Evolutionary conservation across 495 filamentous ascomycete species (phyloP).

Genomic region (Penicillium canariense): DNA sequence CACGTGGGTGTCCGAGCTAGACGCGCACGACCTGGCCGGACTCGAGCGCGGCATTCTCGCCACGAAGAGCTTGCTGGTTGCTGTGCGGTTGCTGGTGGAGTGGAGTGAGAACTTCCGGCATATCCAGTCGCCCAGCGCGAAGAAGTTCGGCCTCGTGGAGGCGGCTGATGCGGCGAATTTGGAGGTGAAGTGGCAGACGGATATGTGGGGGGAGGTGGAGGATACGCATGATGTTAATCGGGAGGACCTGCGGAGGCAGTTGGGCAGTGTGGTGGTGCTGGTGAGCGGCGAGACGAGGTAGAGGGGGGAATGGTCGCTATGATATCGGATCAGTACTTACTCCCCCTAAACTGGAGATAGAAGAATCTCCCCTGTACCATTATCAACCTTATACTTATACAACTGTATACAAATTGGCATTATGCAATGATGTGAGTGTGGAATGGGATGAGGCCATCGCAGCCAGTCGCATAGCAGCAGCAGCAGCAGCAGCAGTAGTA

Average conservation of each 20-base stretch:
- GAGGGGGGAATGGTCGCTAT: too few species aligned
- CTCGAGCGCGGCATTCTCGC: conserved; percentile 81
- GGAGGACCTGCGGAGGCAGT: conserved; percentile 83
- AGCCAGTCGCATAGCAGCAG: background rate
- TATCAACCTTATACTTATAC: too few species aligned
- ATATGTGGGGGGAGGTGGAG: conserved; percentile 93
- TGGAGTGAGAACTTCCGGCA: conserved; percentile 75
- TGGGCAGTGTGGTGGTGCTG: conserved; percentile 80
- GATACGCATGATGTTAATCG: conserved; percentile 97
- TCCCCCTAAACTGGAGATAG: background rate
- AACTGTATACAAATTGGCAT: too few species aligned
- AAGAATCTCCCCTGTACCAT: background rate
- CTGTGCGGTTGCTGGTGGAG: conserved; percentile 72
- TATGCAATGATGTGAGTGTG: too few species aligned
- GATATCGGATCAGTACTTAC: too few species aligned
- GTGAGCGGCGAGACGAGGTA: conserved; percentile 58
- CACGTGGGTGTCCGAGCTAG: conserved; percentile 73
- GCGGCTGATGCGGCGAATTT: conserved; percentile 74
- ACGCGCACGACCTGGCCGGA: conserved; percentile 76
- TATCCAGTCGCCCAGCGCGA: conserved; percentile 30
- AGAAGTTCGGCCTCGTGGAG: conserved; percentile 54
- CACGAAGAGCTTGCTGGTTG: conserved; percentile 80
- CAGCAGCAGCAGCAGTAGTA: too few species aligned
- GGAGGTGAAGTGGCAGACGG: conserved; percentile 89
- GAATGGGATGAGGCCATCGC: background rate